These are phyloP conservation scores for Tympanopsis confertula DNA, from an alignment of 2,329 filamentous ascomycete species.

Conservation along the genomic window DNA sequence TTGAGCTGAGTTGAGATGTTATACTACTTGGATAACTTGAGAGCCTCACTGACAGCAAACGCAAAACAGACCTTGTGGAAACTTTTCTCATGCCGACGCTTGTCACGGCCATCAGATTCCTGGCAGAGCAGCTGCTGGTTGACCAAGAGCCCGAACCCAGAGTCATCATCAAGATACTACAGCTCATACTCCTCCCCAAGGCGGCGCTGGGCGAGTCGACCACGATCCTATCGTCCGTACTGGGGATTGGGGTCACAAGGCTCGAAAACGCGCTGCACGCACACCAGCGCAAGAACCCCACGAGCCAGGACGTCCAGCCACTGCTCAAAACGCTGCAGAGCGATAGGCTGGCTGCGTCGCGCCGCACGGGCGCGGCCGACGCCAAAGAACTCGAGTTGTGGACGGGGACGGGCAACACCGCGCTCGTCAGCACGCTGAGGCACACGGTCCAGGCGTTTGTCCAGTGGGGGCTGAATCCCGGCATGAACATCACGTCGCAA, in stretches of 20 bases:
- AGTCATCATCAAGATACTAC: conserved; percentile 59
- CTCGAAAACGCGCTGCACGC: conserved; percentile 56
- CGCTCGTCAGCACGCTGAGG: conserved; percentile 44
- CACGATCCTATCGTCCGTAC: conserved; percentile 58
- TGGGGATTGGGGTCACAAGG: conserved; percentile 60
- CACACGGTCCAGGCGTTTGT: conserved; percentile 51
- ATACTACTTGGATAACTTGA: conserved; percentile 6
- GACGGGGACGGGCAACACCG: conserved; percentile 42
- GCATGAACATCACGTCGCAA: conserved; percentile 40
- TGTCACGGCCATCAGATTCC: conserved; percentile 61
- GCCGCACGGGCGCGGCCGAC: conserved; percentile 50
- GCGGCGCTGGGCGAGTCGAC: conserved; percentile 62
- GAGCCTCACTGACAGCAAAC: conserved; percentile 4
- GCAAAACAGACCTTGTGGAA: conserved; percentile 55
- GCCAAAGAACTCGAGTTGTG: conserved; percentile 60
- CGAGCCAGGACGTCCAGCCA: conserved; percentile 58
- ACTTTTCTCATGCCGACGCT: conserved; percentile 72
- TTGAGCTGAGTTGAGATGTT: conserved; percentile 4
- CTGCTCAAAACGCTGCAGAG: conserved; percentile 55
- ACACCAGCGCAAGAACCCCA: conserved; percentile 55
- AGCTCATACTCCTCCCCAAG: conserved; percentile 59
- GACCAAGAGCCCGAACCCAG: conserved; percentile 52
- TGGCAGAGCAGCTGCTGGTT: conserved; percentile 59
- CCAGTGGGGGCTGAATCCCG: conserved; percentile 52
- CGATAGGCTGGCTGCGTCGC: conserved; percentile 39